Evolutionary conservation across 768 basidiomycete genomes (phyloP), one percentile per base, ranked within the genome.

Genomic region (Mrakia hoshinonis): DNA sequence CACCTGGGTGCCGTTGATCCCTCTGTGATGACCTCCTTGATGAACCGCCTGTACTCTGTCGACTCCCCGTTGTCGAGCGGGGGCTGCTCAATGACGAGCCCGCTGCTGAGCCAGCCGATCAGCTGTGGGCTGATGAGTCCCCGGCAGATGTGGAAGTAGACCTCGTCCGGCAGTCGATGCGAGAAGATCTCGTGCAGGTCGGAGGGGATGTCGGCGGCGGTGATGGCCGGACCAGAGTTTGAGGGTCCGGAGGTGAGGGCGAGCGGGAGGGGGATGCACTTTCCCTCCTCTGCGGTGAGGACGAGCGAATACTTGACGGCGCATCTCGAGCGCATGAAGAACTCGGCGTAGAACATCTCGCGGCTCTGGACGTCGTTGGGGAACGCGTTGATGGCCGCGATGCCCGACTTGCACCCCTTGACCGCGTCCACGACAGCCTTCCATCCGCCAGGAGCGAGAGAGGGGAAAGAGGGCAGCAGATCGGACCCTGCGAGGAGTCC

Each of bases 181-280:
- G 92, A 94, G 82, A 97, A 98, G 73, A 98, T 90, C 67, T 96
- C 92, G 77, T 95, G 90, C 48, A 99, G 81, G 80, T 98, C 95
- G 62, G 81, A 79, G 3, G 96, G 96, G 70, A 98, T 87, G 77
- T 98, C 96, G 34, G 88, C 87, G 0, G 89, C 86, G 0, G 91
- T 91, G 51, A 89, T 85, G 67, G 84, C 82, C 22, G 70, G 43
- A 10, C 84, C 81, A 38, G 58, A 10, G 63, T 84, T 83, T 34
- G 31, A 34, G 5, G 81, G 73, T 13, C 83, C 80, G 29, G 48
- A 74, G 64, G 24, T 75, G 63, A 38, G 51, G 82, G 58, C 93
- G 87, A 82, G 77, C 1, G 81, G 81, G 11, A 83, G 76, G 11
- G 82, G 82, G 0, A 79, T 75, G 69, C 80, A 79, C 31, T 75